Base-by-base conservation (phyloP, 2,329 filamentous ascomycete genomes). In the Stemphylium lycopersici region DNA sequence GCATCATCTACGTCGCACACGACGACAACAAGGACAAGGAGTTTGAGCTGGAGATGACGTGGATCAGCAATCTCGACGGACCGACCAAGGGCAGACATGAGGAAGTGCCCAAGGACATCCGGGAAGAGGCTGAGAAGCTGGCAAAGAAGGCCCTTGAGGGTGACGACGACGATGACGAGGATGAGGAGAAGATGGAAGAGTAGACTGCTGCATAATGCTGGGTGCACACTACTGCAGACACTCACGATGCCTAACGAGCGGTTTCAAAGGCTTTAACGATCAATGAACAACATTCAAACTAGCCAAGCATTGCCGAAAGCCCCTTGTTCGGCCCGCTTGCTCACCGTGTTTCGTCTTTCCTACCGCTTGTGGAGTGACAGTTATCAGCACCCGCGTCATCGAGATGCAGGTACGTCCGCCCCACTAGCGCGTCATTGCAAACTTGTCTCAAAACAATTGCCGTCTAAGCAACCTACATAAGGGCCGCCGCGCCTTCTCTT, bases 1-100 rank as follows among this genome's bases (percentile, higher is more conserved):
- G 92, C 58, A 99, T 99, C 78, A 98, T 99, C 78, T 96, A 97
- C 76, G 87, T 96, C 56, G 93, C 93, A 43, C 95, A 99, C 75
- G 95, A 98, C 77, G 95, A 99, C 77, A 98, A 93, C 83, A 98
- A 98, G 82, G 95, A 98, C 80, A 99, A 99, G 83, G 95, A 98
- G 63, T 99, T 98, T 72, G 95, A 99, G 86, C 83, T 99, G 56
- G 95, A 99, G 82, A 96, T 99, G 92, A 96, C 91, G 55, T 99
- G 95, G 95, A 90, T 98, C 76, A 97, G 92, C 77, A 86, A 84
- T 48, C 78, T 87, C 42, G 86, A 90, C 63, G 93, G 93, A 4
- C 92, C 93, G 32, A 98, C 93, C 59, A 93, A 96, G 81, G 95
- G 95, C 60, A 87, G 88, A 69, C 95, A 99, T 74, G 84, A 93